phyloP scores from a whole-genome alignment of 2,329 filamentous ascomycete genomes.

The Neofusicoccum sp. region DNA sequence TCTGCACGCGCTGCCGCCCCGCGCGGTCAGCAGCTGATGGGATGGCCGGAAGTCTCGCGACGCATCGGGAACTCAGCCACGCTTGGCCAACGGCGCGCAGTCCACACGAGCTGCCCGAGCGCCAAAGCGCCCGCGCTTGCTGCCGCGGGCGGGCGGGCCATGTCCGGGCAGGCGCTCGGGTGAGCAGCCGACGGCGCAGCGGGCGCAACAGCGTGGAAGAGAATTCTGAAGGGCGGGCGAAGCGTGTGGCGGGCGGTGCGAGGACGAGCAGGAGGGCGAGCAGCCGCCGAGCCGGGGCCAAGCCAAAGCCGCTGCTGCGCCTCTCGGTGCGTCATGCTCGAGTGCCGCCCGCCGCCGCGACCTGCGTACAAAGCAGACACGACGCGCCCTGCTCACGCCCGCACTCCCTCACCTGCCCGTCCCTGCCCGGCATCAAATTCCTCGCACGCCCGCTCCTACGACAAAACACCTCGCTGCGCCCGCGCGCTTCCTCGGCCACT shows the following conservation, averaged over 20 bases:
- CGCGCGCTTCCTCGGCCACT: not conserved
- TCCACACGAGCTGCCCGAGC: too few species aligned
- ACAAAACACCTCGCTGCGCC: not conserved
- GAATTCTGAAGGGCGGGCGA: not conserved
- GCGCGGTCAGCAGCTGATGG: not conserved
- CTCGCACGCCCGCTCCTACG: not conserved
- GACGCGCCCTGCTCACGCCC: not conserved
- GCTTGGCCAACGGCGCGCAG: conserved; percentile 1
- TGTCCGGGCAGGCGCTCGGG: not conserved
- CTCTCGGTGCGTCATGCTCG: conserved; percentile 13
- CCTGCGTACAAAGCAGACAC: not conserved
- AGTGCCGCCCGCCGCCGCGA: not conserved
- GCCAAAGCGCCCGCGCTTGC: not conserved
- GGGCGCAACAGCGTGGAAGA: not conserved
- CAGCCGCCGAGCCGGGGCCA: conserved; percentile 1
- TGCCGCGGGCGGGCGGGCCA: too few species aligned
- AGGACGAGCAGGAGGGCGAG: not conserved
- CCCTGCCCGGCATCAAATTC: not conserved
- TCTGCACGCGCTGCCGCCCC: too few species aligned
- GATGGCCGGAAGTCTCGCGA: conserved; percentile 12
- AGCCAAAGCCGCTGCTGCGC: conserved; percentile 1
- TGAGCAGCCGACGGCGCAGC: not conserved
- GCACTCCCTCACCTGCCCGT: not conserved
- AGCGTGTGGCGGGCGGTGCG: not conserved
- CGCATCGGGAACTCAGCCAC: conserved; percentile 3